A percentile compares a stretch with the other conserved stretches of the same genome.
These are phyloP conservation scores for Trichosporon sp. DNA, from an alignment of 1,284 basidiomycete species.

Conservation along the genomic window DNA sequence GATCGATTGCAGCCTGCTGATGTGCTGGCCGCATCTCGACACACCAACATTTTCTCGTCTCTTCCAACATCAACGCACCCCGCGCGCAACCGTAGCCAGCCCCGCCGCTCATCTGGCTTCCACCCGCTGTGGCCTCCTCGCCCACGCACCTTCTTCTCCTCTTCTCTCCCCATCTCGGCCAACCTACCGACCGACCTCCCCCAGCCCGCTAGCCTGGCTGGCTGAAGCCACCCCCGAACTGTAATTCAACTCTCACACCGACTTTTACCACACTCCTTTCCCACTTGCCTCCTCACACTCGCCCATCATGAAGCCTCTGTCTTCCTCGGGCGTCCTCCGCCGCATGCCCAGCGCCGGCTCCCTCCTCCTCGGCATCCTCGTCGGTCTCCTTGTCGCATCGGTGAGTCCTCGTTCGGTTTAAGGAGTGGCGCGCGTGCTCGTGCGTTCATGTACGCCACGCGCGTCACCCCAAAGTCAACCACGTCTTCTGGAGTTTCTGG, in stretches of 20 bases:
- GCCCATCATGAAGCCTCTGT: conserved; percentile 18
- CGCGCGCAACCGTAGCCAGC: background rate
- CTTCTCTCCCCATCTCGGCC: background rate
- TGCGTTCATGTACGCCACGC: conserved; percentile 4
- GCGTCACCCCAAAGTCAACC: background rate
- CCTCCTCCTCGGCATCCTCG: conserved; percentile 49
- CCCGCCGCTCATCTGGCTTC: background rate
- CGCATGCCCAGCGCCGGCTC: conserved; percentile 47
- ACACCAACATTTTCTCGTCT: background rate
- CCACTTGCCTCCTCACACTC: background rate
- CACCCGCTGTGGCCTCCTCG: background rate
- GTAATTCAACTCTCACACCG: background rate
- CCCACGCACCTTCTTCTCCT: background rate
- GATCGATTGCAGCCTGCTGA: background rate
- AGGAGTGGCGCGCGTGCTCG: background rate
- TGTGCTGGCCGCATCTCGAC: background rate
- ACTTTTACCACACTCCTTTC: conserved; percentile 2
- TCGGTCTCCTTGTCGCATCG: conserved; percentile 48
- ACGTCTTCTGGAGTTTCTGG: background rate
- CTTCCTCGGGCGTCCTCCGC: conserved; percentile 28
- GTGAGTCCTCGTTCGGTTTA: conserved; percentile 27
- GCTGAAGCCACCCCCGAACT: conserved; percentile 1
- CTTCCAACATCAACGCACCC: background rate
- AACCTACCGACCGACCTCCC: background rate
- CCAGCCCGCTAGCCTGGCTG: background rate